Conservation (phyloP, 192 early-diverging fungal species). For the Mortierella antarctica region DNA sequence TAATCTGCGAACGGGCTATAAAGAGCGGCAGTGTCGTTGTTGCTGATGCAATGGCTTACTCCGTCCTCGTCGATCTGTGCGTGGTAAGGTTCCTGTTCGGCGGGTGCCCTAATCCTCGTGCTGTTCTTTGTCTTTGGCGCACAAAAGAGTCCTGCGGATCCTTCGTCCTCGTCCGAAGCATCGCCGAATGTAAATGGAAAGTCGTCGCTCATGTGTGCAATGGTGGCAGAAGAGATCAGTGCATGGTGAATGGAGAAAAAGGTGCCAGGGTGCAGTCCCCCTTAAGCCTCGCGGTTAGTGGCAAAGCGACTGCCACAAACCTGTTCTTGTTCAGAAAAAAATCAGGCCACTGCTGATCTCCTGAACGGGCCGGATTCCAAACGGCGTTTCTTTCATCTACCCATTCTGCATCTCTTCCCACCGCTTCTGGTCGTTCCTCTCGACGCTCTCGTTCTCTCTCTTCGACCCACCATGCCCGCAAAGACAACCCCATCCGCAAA, state of each 20-base stretch:
- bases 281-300: not conserved
- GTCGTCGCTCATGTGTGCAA: constrained; percentile 16
- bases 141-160: constrained; percentile 30
- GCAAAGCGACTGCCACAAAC: not conserved
- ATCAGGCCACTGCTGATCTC: constrained; percentile 6
- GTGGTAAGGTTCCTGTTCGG: constrained; percentile 24
- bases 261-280: not conserved
- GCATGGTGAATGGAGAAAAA: constrained; percentile 1
- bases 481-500: constrained; percentile 2
- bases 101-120: constrained; percentile 4
- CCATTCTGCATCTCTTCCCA: not conserved
- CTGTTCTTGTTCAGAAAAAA: not conserved
- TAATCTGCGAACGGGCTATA: not conserved
- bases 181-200: constrained; percentile 47
- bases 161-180: constrained; percentile 28
- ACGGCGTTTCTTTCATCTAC: not conserved
- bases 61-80: constrained; percentile 43
- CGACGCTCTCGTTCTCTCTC: not conserved
- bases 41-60: not conserved
- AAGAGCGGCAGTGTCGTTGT: not conserved
- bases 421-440: not conserved
- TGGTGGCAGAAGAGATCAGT: not conserved
- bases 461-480: not conserved
- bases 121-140: constrained; percentile 16
- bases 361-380: no score